Conservation (phyloP, 1,139 yeast genomes). For the Lodderomyces parapsilosis region DNA sequence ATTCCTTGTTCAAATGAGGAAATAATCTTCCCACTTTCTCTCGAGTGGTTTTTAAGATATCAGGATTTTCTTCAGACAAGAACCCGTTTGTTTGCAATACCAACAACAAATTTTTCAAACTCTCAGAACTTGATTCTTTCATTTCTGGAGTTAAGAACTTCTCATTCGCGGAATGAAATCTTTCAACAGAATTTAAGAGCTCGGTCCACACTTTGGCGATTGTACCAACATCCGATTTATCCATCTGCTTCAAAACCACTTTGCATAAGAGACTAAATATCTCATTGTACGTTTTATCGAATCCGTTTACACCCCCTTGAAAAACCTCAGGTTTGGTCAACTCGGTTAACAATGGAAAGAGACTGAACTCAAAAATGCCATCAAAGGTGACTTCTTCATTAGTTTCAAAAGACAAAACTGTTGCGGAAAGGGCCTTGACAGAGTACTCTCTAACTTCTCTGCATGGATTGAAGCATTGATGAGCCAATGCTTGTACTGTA, state of each 20-base stretch:
- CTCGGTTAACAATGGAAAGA: slow-evolving; percentile 72
- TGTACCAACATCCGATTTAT: slow-evolving; percentile 23
- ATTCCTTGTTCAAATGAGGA: slow-evolving; percentile 41
- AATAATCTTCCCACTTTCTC: slow-evolving; percentile 40
- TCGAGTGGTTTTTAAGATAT: slow-evolving; percentile 42
- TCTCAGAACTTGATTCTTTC: slow-evolving; percentile 60
- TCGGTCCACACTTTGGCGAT: slow-evolving; percentile 34
- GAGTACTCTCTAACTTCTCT: slow-evolving; percentile 72
- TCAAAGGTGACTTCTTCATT: slow-evolving; percentile 37
- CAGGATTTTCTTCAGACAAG: slow-evolving; percentile 21
- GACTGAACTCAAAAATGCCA: slow-evolving; percentile 67
- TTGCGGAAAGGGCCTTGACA: slow-evolving; percentile 49
- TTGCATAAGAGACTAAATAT: slow-evolving; percentile 69
- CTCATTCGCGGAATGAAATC: slow-evolving; percentile 24
- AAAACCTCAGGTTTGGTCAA: slow-evolving; percentile 66
- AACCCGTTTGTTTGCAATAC: slow-evolving; percentile 33
- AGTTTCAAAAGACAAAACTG: slow-evolving; percentile 36
- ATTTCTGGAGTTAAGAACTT: slow-evolving; percentile 35
- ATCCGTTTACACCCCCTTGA: slow-evolving; percentile 63
- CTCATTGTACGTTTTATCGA: slow-evolving; percentile 62
- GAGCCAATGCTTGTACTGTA: slow-evolving; percentile 74
- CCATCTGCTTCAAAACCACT: slow-evolving; percentile 57
- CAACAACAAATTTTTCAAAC: slow-evolving; percentile 57
- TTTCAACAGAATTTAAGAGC: slow-evolving; percentile 31
- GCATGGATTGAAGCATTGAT: slow-evolving; percentile 88